phyloP scores from a whole-genome alignment of 768 basidiomycete species.

The Suillus paluster region DNA sequence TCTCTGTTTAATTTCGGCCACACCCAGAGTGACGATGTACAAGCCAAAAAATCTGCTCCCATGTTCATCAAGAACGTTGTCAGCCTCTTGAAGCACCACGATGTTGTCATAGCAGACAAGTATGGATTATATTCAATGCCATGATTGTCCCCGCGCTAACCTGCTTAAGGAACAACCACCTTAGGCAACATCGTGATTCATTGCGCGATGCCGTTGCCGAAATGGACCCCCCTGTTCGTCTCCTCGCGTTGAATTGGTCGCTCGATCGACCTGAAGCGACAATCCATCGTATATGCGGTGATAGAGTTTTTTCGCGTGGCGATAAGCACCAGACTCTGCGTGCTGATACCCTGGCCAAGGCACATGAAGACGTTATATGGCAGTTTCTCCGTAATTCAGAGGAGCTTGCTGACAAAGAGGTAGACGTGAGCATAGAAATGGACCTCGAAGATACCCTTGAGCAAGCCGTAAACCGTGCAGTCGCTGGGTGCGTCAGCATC shows the following conservation, averaged over 20 bases:
- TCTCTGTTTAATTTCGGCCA: conserved; percentile 88
- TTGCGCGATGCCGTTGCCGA: conserved; percentile 59
- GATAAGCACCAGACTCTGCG: conserved; percentile 85
- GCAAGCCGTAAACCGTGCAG: conserved; percentile 58
- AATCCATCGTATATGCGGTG: conserved; percentile 75
- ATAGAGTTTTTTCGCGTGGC: conserved; percentile 72
- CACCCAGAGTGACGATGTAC: conserved; percentile 92
- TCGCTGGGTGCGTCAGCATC: conserved; percentile 51
- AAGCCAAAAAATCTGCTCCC: conserved; percentile 72
- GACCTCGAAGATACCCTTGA: conserved; percentile 58
- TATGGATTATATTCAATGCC: conserved; percentile 36
- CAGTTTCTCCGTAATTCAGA: conserved; percentile 72
- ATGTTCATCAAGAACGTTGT: conserved; percentile 75
- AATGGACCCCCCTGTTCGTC: conserved; percentile 59
- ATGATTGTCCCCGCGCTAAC: not conserved
- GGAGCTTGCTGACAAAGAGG: conserved; percentile 62
- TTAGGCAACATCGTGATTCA: conserved; percentile 73
- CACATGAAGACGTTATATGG: conserved; percentile 87
- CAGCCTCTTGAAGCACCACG: conserved; percentile 57
- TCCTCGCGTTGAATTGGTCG: conserved; percentile 85
- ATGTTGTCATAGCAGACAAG: conserved; percentile 95
- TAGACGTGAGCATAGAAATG: conserved; percentile 75
- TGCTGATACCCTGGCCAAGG: conserved; percentile 51
- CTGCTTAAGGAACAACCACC: conserved; percentile 83
- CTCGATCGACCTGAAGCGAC: conserved; percentile 58